Percentiles rank a stretch among this genome's conserved stretches.
Conservation (phyloP, 1,139 yeast species). For the Candida sp. region DNA sequence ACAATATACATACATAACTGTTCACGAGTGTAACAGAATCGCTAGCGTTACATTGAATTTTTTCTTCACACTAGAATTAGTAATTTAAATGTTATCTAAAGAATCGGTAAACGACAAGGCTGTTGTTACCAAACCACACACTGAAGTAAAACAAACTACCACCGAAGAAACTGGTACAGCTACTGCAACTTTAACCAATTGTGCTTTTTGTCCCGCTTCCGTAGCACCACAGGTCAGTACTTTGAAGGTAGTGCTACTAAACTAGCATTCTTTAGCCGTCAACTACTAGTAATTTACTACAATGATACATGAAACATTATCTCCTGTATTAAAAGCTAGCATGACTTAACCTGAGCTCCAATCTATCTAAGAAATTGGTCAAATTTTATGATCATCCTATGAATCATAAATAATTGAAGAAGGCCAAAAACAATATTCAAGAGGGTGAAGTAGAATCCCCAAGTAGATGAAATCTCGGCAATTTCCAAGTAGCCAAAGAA, state of each 20-base stretch:
- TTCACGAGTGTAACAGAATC: no score
- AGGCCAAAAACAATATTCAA: background rate
- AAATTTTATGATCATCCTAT: background rate
- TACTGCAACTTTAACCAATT: background rate
- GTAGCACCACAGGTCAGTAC: background rate
- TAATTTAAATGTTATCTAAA: no score
- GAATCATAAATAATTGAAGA: background rate
- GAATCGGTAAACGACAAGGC: no score
- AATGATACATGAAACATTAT: no score
- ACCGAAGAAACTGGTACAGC: background rate
- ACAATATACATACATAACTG: no score
- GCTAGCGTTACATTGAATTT: no score
- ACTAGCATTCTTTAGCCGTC: background rate
- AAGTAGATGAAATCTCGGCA: background rate
- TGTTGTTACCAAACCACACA: background rate
- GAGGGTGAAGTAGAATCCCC: conserved; percentile 2
- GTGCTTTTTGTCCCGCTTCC: background rate
- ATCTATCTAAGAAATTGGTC: background rate
- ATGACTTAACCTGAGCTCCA: background rate
- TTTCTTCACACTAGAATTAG: no score
- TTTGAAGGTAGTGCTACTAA: background rate
- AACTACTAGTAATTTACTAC: background rate
- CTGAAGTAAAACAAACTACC: background rate
- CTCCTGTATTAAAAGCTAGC: background rate
- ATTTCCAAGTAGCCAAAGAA: background rate